A percentile compares a stretch with the other conserved stretches of the same genome.
Conservation (phyloP, 768 basidiomycete species). For the Solioccasus polychromus region DNA sequence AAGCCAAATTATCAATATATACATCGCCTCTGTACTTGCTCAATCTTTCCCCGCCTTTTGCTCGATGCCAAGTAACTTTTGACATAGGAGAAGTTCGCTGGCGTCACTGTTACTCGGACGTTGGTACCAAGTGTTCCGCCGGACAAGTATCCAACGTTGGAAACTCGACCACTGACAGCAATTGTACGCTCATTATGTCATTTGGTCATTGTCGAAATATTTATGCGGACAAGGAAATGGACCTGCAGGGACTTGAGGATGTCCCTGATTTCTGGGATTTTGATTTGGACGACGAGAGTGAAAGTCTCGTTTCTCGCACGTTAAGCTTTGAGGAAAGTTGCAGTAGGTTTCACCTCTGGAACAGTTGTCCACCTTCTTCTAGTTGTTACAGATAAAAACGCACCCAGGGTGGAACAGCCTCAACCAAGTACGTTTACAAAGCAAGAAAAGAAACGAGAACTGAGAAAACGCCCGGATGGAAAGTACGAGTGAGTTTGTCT, state of each 20-base stretch:
- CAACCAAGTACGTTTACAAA: conserved; percentile 2
- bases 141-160: conserved; percentile 58
- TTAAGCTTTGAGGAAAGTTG: conserved; percentile 36
- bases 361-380: neutral
- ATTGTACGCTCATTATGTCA: conserved; percentile 39
- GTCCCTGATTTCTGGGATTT: conserved; percentile 67
- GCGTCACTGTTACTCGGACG: conserved; percentile 48
- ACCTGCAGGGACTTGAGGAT: conserved; percentile 64
- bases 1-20: conserved; percentile 63
- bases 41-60: conserved; percentile 1
- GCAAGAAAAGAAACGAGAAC: conserved; percentile 10
- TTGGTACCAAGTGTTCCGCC: conserved; percentile 58
- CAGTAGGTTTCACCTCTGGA: conserved; percentile 13
- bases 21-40: conserved; percentile 55
- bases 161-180: conserved; percentile 68
- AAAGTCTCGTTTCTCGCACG: conserved; percentile 14
- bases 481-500: conserved; percentile 50
- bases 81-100: conserved; percentile 70
- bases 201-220: neutral
- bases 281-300: conserved; percentile 32
- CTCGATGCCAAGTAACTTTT: conserved; percentile 12
- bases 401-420: neutral
- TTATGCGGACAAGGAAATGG: conserved; percentile 50
- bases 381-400: conserved; percentile 2
- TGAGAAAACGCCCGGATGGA: conserved; percentile 54